These are phyloP conservation scores for Colletotrichum viniferum DNA, from an alignment of 2,329 filamentous ascomycete genomes.

Conservation along the genomic window DNA sequence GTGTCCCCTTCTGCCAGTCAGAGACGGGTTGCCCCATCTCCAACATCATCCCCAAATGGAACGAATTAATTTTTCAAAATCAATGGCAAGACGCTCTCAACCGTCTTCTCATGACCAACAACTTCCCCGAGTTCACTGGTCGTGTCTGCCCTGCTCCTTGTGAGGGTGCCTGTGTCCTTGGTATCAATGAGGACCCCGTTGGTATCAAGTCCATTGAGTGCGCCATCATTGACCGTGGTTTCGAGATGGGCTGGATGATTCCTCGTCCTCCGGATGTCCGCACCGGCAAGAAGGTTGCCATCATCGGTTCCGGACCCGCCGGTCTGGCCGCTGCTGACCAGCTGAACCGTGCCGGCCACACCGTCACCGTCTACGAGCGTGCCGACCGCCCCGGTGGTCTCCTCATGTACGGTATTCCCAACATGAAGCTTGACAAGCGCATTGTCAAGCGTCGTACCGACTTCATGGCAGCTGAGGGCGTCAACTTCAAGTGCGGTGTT, in stretches of 20 bases:
- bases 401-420: constrained; percentile 98
- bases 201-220: constrained; percentile 99
- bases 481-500: constrained; percentile 80
- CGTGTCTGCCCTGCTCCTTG: constrained; percentile 97
- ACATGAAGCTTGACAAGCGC: constrained; percentile 99
- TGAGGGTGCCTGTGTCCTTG: constrained; percentile 93
- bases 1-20: constrained; percentile 97
- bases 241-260: constrained; percentile 98
- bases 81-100: constrained; percentile 94
- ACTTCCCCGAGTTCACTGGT: constrained; percentile 97
- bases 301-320: constrained; percentile 91
- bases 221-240: constrained; percentile 95
- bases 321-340: constrained; percentile 92
- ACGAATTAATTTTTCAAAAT: constrained; percentile 73
- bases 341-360: constrained; percentile 90
- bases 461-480: constrained; percentile 89
- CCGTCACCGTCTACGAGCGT: constrained; percentile 90
- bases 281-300: constrained; percentile 84
- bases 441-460: constrained; percentile 94
- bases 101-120: constrained; percentile 93
- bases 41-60: constrained; percentile 98
- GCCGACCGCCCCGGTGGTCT: constrained; percentile 89
- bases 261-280: constrained; percentile 78
- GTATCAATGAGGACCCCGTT: constrained; percentile 95
- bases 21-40: constrained; percentile 95